Percentiles rank a stretch among this genome's conserved stretches.
These are phyloP conservation scores for Tetraselmis striata DNA, from an alignment of 139 green algal genomes.

Conservation along the genomic window DNA sequence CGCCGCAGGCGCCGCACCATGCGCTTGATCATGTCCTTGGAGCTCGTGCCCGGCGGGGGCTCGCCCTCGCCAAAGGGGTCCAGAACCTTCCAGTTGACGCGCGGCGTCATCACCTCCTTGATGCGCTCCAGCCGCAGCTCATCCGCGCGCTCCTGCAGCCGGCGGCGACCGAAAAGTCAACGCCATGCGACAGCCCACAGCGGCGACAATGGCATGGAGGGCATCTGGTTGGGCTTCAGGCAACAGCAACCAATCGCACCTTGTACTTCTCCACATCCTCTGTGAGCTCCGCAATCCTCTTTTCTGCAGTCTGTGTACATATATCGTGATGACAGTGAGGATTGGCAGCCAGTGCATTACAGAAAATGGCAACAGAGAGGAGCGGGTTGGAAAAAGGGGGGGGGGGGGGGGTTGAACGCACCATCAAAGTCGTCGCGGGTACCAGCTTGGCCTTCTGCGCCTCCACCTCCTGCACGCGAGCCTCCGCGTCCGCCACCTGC, in stretches of 20 bases:
- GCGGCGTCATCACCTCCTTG: neutral
- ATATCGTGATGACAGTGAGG: too few relatives aligned
- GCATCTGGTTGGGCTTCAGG: too few relatives aligned
- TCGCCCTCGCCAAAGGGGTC: neutral
- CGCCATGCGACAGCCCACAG: too few relatives aligned
- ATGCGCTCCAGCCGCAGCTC: neutral
- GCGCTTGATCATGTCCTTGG: neutral
- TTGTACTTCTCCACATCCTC: neutral
- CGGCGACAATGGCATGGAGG: too few relatives aligned
- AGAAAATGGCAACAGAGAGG: too few relatives aligned
- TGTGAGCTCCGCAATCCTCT: neutral
- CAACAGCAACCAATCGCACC: too few relatives aligned
- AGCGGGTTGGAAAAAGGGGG: too few relatives aligned
- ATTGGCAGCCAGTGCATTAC: too few relatives aligned
- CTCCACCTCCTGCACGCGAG: neutral
- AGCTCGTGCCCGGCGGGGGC: neutral
- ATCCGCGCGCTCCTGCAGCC: neutral
- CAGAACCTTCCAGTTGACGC: neutral
- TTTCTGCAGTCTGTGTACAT: neutral
- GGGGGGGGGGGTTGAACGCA: too few relatives aligned
- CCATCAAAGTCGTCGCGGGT: neutral
- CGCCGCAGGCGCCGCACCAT: neutral
- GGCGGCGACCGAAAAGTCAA: too few relatives aligned
- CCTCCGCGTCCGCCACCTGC: neutral
- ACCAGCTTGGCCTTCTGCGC: neutral